These are phyloP conservation scores for Elongisporangium prolatum DNA, from an alignment of 352 stramenopile species.

Conservation along the genomic window DNA sequence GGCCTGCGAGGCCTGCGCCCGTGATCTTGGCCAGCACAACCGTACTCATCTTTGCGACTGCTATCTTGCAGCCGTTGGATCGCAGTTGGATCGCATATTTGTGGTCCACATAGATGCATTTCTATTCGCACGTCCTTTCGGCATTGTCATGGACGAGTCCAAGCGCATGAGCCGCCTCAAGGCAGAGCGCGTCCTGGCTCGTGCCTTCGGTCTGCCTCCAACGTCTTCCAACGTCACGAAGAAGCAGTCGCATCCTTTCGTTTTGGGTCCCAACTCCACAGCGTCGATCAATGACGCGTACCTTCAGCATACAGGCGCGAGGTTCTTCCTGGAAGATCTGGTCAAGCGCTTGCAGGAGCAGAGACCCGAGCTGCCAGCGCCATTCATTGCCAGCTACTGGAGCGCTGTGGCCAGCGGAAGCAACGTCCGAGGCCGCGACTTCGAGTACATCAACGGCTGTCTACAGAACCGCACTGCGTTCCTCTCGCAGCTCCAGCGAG, in stretches of 20 bases:
- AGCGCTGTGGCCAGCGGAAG: constrained; percentile 21
- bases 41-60: not conserved
- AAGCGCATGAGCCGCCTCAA: constrained; percentile 32
- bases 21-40: constrained; percentile 45
- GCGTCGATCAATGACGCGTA: constrained; percentile 30
- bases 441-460: constrained; percentile 49
- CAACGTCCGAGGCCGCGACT: constrained; percentile 32
- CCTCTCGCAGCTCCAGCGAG: constrained; percentile 33
- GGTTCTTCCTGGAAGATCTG: constrained; percentile 54
- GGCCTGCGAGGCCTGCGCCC: constrained; percentile 48
- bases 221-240: not conserved
- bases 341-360: constrained; percentile 45
- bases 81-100: not conserved
- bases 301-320: constrained; percentile 45
- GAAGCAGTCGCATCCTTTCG: not conserved
- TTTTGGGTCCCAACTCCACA: not conserved
- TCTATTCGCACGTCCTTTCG: constrained; percentile 1
- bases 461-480: constrained; percentile 52
- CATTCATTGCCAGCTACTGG: constrained; percentile 48
- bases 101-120: constrained; percentile 1
- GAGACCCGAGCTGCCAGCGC: constrained; percentile 26
- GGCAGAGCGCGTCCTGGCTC: constrained; percentile 36
- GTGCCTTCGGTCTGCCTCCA: constrained; percentile 27
- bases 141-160: not conserved
- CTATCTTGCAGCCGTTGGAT: not conserved